Percentiles rank a stretch among this genome's conserved stretches.
phyloP scores from a whole-genome alignment of 2,329 filamentous ascomycete genomes.

The Fusarium sp. region DNA sequence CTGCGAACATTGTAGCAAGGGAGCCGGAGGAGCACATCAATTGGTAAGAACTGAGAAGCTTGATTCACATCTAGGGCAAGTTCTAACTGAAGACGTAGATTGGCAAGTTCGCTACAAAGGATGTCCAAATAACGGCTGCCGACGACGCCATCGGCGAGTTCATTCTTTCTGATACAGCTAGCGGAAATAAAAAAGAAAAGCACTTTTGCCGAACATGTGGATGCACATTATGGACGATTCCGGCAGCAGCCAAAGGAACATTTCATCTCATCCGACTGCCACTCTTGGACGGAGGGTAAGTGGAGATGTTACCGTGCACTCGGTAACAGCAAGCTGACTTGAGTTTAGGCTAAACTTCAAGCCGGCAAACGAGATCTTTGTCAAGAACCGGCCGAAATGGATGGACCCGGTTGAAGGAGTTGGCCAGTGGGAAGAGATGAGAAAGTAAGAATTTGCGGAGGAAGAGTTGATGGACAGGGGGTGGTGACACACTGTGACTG shows the following conservation, averaged over 20 bases:
- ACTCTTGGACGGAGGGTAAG: conserved; percentile 42
- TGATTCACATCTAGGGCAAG: rapidly evolving
- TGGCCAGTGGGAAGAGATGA: conserved; percentile 44
- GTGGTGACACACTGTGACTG: background rate
- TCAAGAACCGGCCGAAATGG: conserved; percentile 45
- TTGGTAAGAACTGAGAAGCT: background rate
- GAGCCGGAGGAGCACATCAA: conserved; percentile 35
- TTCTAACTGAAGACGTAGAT: conserved; percentile 25
- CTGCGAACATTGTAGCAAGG: conserved; percentile 37
- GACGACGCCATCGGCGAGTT: conserved; percentile 24
- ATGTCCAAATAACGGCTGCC: conserved; percentile 20
- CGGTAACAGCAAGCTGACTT: background rate
- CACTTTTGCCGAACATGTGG: conserved; percentile 43
- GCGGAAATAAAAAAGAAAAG: conserved; percentile 43
- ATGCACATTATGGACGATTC: conserved; percentile 45
- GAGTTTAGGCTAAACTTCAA: conserved; percentile 23
- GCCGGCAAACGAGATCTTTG: conserved; percentile 46
- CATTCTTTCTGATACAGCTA: conserved; percentile 39
- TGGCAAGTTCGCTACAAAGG: conserved; percentile 40
- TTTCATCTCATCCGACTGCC: conserved; percentile 41
- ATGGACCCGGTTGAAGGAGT: conserved; percentile 30
- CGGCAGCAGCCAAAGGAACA: conserved; percentile 38
- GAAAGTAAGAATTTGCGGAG: conserved; percentile 30
- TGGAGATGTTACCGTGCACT: background rate
- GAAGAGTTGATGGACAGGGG: background rate